A percentile compares a stretch with the other conserved stretches of the same genome.
phyloP scores from a whole-genome alignment of 768 basidiomycete genomes.

The Aureoboletus auriporus region DNA sequence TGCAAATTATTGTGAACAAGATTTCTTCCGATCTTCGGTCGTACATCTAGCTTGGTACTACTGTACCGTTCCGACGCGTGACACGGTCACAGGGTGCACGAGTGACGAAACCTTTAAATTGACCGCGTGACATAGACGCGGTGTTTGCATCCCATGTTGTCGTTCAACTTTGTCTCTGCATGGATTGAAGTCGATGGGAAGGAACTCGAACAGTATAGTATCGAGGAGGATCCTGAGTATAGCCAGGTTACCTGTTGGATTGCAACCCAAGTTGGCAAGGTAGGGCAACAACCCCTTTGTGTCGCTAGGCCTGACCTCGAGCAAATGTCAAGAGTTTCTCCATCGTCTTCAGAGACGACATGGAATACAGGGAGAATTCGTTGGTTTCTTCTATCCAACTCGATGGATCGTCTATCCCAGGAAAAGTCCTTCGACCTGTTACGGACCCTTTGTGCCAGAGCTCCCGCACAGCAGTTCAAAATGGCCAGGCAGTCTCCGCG shows the following conservation, averaged over 20 bases:
- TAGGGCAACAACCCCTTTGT: not conserved
- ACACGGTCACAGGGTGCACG: too few relatives aligned
- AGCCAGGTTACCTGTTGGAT: constrained; percentile 28
- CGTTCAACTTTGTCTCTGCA: constrained; percentile 16
- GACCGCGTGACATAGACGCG: too few relatives aligned
- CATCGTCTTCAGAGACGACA: constrained; percentile 17
- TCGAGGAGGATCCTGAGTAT: constrained; percentile 13
- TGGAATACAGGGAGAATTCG: not conserved
- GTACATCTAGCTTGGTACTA: too few relatives aligned
- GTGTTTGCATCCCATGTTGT: constrained; percentile 14
- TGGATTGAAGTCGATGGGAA: constrained; percentile 28
- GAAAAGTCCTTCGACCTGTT: not conserved
- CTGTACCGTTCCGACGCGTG: too few relatives aligned
- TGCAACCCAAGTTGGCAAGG: constrained; percentile 25
- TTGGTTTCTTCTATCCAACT: constrained; percentile 8
- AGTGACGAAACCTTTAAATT: too few relatives aligned
- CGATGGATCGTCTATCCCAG: constrained; percentile 16
- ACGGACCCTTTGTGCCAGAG: too few relatives aligned
- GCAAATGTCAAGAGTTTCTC: constrained; percentile 21
- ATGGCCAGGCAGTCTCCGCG: constrained; percentile 1
- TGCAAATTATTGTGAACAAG: too few relatives aligned
- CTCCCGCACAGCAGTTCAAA: constrained; percentile 6
- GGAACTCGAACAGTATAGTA: constrained; percentile 22
- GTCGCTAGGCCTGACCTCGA: constrained; percentile 1
- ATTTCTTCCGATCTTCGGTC: too few relatives aligned